phyloP scores from a whole-genome alignment of 2,329 filamentous ascomycete species.

The Paecilomyces sp. region DNA sequence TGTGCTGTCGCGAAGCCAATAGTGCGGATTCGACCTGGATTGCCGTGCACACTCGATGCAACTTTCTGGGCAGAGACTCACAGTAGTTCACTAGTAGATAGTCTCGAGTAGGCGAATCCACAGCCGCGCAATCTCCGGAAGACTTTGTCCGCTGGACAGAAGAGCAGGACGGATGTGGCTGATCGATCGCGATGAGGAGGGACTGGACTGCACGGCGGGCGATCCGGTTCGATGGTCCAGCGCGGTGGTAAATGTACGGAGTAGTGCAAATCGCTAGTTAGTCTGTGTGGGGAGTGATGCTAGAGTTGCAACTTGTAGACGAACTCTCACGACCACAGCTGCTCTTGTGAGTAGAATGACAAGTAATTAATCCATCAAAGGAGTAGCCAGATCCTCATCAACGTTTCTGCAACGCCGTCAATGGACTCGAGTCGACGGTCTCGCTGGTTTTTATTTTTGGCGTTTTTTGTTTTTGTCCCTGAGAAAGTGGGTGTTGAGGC shows the following conservation, averaged over 20 bases:
- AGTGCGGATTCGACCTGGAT: neutral
- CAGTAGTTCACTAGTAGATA: neutral
- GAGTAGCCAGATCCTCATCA: neutral
- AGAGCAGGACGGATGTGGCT: neutral
- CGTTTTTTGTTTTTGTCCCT: neutral
- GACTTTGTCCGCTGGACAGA: neutral
- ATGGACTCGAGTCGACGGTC: neutral
- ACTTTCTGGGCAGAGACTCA: neutral
- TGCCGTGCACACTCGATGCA: neutral
- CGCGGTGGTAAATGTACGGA: neutral
- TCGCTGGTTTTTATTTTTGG: neutral
- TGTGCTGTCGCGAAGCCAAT: neutral
- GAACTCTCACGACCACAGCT: too few species aligned
- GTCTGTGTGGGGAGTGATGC: neutral
- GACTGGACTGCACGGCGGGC: neutral
- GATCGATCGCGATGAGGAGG: neutral
- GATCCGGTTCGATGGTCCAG: neutral
- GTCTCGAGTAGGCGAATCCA: neutral
- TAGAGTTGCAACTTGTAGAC: too few species aligned
- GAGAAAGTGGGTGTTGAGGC: neutral
- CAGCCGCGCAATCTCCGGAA: neutral
- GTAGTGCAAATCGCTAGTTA: neutral
- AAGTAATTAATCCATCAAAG: too few species aligned
- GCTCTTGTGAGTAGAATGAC: too few species aligned
- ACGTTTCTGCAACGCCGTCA: neutral